Percentiles rank a stretch among this genome's conserved stretches.
Evolutionary conservation across 2,329 filamentous ascomycete genomes (phyloP).

Genomic region (Trichophyton equinum): DNA sequence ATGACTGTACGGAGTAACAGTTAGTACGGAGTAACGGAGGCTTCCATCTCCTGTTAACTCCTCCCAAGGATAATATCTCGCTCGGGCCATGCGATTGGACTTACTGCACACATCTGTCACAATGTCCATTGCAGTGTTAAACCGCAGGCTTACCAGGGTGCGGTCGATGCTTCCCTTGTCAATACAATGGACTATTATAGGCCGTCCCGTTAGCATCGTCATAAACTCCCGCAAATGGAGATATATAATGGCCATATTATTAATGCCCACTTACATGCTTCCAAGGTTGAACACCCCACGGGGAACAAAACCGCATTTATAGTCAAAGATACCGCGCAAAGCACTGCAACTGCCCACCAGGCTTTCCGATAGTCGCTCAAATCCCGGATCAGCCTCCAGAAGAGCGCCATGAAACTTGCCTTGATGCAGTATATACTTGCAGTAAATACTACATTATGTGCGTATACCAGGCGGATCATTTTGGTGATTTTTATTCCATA

Average conservation of each 20-base stretch:
- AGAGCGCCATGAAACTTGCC: constrained; percentile 9
- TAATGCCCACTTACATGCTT: constrained; percentile 8
- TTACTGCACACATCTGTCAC: constrained; percentile 7
- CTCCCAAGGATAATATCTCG: no score
- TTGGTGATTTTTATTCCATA: constrained; percentile 7
- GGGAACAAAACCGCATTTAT: constrained; percentile 4
- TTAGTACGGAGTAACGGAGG: background rate
- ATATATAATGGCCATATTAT: background rate
- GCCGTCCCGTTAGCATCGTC: background rate
- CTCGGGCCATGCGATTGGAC: background rate
- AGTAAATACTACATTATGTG: constrained; percentile 6
- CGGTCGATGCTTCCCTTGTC: background rate
- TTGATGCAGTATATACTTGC: constrained; percentile 9
- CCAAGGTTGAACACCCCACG: constrained; percentile 6
- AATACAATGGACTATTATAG: constrained; percentile 6
- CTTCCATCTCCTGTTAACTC: no score
- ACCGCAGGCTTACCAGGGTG: constrained; percentile 5
- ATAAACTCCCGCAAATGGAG: background rate
- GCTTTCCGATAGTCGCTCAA: constrained; percentile 5
- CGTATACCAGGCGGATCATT: constrained; percentile 7
- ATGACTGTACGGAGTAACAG: constrained; percentile 5
- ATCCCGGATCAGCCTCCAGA: constrained; percentile 9
- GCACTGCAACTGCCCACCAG: constrained; percentile 8
- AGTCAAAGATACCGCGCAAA: background rate
- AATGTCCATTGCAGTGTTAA: constrained; percentile 9